phyloP scores from a whole-genome alignment of 2,329 filamentous ascomycete species.

The Botrytis medusae region DNA sequence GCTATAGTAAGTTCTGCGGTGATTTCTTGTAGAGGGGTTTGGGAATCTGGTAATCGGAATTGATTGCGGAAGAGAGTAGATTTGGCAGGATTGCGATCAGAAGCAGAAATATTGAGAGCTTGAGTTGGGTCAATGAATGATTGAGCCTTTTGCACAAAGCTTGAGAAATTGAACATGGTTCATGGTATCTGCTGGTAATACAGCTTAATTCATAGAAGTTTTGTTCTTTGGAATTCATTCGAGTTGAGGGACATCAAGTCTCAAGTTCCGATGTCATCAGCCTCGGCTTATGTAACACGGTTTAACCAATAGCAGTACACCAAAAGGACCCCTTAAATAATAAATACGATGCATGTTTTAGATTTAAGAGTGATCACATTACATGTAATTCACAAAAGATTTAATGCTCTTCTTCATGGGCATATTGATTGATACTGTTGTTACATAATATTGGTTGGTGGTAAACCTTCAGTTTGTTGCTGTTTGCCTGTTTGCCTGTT shows the following conservation, averaged over 20 bases:
- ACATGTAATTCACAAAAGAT: neutral
- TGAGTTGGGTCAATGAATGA: constrained; percentile 89
- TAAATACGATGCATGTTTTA: constrained; percentile 19
- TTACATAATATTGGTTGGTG: neutral
- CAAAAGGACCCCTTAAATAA: constrained; percentile 15
- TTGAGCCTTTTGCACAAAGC: constrained; percentile 92
- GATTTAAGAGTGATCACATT: neutral
- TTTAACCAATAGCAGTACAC: constrained; percentile 8
- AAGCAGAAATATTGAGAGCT: constrained; percentile 68
- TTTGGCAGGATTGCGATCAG: constrained; percentile 84
- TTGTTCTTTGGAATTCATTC: constrained; percentile 4
- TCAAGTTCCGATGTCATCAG: constrained; percentile 23
- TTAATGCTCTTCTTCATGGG: neutral
- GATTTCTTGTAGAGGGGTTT: constrained; percentile 94
- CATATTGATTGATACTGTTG: neutral
- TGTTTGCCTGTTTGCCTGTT: neutral
- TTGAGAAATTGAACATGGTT: constrained; percentile 66
- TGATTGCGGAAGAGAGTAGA: constrained; percentile 91
- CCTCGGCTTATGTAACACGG: constrained; percentile 11
- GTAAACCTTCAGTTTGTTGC: neutral
- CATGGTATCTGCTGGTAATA: constrained; percentile 37
- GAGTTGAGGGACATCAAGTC: constrained; percentile 23
- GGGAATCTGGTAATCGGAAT: constrained; percentile 89
- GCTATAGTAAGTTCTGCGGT: constrained; percentile 91
- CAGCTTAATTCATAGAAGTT: constrained; percentile 17